Evolutionary conservation across 768 basidiomycete species (phyloP), one percentile per base, ranked within the genome.

Genomic region (Lentinula lateritia): DNA sequence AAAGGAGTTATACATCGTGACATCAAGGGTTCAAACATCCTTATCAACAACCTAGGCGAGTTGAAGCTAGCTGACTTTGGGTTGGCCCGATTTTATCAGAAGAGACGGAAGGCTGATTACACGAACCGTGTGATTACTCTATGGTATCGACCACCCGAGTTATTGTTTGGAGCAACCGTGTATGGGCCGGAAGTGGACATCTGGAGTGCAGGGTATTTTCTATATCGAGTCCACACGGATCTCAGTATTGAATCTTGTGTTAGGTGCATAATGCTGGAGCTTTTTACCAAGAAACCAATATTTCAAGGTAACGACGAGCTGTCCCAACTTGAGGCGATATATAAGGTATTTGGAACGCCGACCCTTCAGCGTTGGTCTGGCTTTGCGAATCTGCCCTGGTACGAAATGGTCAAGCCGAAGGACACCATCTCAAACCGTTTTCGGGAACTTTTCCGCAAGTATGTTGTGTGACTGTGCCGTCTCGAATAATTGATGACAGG

Each of bases 121-220:
- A 99, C 97, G n/a, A 99, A 99, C 72, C 84, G 97, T 36, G 97
- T 99, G 54, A 98, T 99, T 66, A 99, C 97, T 0, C 82, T 97
- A 53, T 98, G 97, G 97, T 99, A 99, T 73, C 84, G 97, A 61
- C 92, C 95, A 5, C 97, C 96, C 9, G 97, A 99, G 69, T 79
- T 99, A 20, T 75, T 99, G 43, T 88, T 98, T 67, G 97, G 97
- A 34, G 92, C 95, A 35, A 99, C 97, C 0, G 85, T 94, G 12
- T 99, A 99, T 75, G 95, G 94, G 2, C 89, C 95, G 5, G 95
- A 96, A 69, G 96, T 99, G 23, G 97, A 99, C 69, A 97, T 98
- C 89, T 99, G 97, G 97, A 96, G 94, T 72, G 97, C 97, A 45
- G 97, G 97, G 94, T 96, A 75, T 35, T 50, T 56, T 42, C 9